Evolutionary conservation across 768 basidiomycete species (phyloP).

Genomic region (Panaeolus cyanescens): DNA sequence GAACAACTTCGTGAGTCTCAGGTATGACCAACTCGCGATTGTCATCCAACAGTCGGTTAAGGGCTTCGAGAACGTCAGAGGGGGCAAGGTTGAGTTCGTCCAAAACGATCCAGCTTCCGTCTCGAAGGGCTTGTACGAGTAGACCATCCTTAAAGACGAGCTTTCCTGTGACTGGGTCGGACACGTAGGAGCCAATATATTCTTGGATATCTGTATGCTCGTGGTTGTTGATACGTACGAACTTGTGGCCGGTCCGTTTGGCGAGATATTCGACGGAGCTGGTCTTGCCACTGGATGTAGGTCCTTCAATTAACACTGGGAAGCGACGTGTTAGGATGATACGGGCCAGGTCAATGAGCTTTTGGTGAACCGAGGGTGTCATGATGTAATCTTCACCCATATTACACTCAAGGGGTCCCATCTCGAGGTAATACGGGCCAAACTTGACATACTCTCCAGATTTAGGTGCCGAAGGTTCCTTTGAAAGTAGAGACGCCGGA

Average conservation of each 20-base stretch:
- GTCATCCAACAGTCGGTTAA: conserved; percentile 95
- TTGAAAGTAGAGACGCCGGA: conserved; percentile 69
- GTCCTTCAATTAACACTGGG: conserved; percentile 96
- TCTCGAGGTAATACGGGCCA: conserved; percentile 89
- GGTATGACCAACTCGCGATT: conserved; percentile 95
- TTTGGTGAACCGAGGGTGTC: conserved; percentile 92
- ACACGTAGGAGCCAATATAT: conserved; percentile 95
- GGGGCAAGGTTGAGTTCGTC: conserved; percentile 98
- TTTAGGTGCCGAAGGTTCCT: conserved; percentile 63
- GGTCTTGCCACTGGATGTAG: conserved; percentile 97
- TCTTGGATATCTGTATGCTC: conserved; percentile 99
- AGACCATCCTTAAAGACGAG: conserved; percentile 94
- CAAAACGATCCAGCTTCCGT: conserved; percentile 96
- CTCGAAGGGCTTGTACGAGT: conserved; percentile 86
- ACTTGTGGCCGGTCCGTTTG: conserved; percentile 87
- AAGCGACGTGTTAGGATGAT: conserved; percentile 88
- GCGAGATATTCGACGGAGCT: conserved; percentile 97
- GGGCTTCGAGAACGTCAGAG: conserved; percentile 95
- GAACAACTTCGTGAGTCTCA: conserved; percentile 93
- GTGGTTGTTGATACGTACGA: conserved; percentile 99
- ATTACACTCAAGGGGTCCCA: conserved; percentile 68
- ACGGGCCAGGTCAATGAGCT: conserved; percentile 92
- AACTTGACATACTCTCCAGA: conserved; percentile 70
- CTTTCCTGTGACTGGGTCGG: conserved; percentile 91
- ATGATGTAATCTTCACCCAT: conserved; percentile 84